Evolutionary conservation across 371 early-diverging fungal species (phyloP).

Genomic region (Lichtheimia corymbifera): DNA sequence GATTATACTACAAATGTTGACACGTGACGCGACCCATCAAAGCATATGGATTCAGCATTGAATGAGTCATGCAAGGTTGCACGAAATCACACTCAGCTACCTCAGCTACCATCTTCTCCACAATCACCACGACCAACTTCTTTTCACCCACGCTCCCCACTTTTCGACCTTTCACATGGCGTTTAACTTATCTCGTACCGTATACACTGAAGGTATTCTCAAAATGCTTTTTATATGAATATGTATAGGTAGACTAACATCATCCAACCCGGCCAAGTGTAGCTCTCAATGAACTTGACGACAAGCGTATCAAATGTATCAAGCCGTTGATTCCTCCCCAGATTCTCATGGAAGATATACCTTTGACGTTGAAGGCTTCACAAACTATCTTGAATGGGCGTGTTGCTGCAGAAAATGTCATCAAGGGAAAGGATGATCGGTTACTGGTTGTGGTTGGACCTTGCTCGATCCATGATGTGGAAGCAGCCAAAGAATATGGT

Average conservation of each 20-base stretch:
- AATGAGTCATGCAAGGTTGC: too few relatives aligned
- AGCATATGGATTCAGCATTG: too few relatives aligned
- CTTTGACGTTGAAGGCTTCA: slow-evolving; percentile 59
- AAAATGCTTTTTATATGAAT: background rate
- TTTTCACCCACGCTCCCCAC: background rate
- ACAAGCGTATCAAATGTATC: slow-evolving; percentile 86
- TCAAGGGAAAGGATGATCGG: slow-evolving; percentile 77
- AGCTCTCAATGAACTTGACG: slow-evolving; percentile 92
- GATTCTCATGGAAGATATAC: slow-evolving; percentile 90
- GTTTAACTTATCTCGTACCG: slow-evolving; percentile 7
- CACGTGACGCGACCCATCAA: too few relatives aligned
- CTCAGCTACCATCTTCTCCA: too few relatives aligned
- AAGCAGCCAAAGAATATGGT: slow-evolving; percentile 88
- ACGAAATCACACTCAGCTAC: too few relatives aligned
- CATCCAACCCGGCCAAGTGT: background rate
- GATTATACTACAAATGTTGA: background rate
- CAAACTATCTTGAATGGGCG: slow-evolving; percentile 53
- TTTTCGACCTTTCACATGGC: slow-evolving; percentile 1
- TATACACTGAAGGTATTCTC: slow-evolving; percentile 19
- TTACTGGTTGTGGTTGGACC: slow-evolving; percentile 81
- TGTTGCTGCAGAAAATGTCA: slow-evolving; percentile 67
- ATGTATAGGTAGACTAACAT: background rate
- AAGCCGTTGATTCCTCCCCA: slow-evolving; percentile 94
- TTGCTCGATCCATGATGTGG: slow-evolving; percentile 92
- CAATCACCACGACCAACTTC: background rate